Base-by-base conservation (phyloP, 495 filamentous ascomycete species). In the Aspergillus haitiensis region DNA sequence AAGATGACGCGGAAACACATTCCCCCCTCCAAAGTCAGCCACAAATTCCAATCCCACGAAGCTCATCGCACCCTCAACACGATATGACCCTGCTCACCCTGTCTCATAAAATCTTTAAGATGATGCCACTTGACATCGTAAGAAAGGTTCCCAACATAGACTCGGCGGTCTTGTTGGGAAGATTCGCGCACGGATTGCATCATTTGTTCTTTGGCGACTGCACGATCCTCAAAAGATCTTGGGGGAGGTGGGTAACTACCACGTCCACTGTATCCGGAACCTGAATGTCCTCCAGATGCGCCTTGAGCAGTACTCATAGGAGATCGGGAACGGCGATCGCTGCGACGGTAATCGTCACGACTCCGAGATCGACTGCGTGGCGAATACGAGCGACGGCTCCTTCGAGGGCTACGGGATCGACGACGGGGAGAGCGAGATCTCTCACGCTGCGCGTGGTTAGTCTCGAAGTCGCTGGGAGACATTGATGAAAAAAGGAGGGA, bases 61-160 rank as follows among this genome's bases (percentile, higher is more conserved):
- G 50, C 58, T 51, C 54, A 63, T 61, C 63, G 64, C 60, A 60
- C 57, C 49, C 55, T 60, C 63, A 47, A 55, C 57, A 71, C 69
- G 55, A 66, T 67, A 64, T 67, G 63, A 69, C 68, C 67, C 66
- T 63, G 82, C 89, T 80, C 76, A 98, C 94, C 94, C 86, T 96
- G 89, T 84, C 94, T 86, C 94, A 98, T 98, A 75, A 98, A 98
- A 80, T 98, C 94, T 81, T 98, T 98, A 45, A 98, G 84, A 68
- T 97, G 93, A 81, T 97, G 93, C 95, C 95, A 98, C 79, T 98
- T 98, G 67, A 98, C 94, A 84, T 98, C 94, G 78, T 98, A 98
- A 44, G 92, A 92, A 63, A 98, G 82, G 69, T 98, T 98, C 77
- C 94, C 94, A 71, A 98, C 95, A 78, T 98, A 98, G 85, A 98